These are phyloP conservation scores for Candida nemodendra DNA, from an alignment of 805 yeast genomes.

Conservation along the genomic window DNA sequence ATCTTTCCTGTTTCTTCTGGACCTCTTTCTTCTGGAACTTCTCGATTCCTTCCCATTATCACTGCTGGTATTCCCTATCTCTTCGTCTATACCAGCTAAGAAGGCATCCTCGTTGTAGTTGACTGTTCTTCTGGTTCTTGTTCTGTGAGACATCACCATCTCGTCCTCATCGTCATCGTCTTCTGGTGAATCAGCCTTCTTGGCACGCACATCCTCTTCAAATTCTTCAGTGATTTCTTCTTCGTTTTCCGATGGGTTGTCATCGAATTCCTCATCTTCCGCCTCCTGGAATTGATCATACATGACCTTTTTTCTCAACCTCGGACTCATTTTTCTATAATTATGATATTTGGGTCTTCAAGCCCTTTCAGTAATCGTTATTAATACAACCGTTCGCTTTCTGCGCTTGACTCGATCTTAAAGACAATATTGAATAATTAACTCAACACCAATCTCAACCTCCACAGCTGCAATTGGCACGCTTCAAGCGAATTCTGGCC, in stretches of 20 bases:
- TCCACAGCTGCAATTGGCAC: too few relatives aligned
- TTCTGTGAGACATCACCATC: conserved; percentile 23
- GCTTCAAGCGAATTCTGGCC: too few relatives aligned
- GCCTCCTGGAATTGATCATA: conserved; percentile 9
- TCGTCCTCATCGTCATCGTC: conserved; percentile 25
- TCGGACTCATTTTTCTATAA: neutral
- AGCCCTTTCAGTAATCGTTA: too few relatives aligned
- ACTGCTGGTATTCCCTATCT: conserved; percentile 21
- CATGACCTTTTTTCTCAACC: conserved; percentile 2
- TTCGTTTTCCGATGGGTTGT: conserved; percentile 11
- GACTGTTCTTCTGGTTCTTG: conserved; percentile 30
- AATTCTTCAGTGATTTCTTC: conserved; percentile 25
- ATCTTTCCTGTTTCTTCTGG: conserved; percentile 16
- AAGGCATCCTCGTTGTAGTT: conserved; percentile 35
- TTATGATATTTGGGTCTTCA: too few relatives aligned
- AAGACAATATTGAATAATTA: too few relatives aligned
- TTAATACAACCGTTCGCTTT: too few relatives aligned
- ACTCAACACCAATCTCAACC: too few relatives aligned
- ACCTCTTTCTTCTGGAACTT: conserved; percentile 13
- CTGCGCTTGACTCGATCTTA: too few relatives aligned
- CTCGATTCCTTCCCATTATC: conserved; percentile 22
- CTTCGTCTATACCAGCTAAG: conserved; percentile 26
- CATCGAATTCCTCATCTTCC: conserved; percentile 17
- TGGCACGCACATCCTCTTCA: conserved; percentile 19
- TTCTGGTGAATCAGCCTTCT: conserved; percentile 4